Conservation (phyloP, 2,329 filamentous ascomycete genomes). For the Ambrosiella beaveri region DNA sequence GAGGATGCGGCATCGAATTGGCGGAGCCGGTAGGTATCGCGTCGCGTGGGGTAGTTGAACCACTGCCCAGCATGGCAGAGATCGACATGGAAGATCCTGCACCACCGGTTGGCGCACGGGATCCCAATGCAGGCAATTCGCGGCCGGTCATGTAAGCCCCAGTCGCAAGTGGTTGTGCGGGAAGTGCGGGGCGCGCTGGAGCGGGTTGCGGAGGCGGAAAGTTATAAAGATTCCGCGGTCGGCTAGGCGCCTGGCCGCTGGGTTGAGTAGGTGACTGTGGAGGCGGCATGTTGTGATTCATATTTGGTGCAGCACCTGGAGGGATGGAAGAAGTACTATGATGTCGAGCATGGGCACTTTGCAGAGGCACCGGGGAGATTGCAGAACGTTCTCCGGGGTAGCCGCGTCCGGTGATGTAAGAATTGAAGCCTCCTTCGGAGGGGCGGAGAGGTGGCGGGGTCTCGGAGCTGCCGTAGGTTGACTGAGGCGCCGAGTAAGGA, state of each 20-base stretch:
- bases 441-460: constrained; percentile 1
- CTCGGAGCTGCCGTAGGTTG: not conserved
- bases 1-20: constrained; percentile 14
- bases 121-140: constrained; percentile 33
- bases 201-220: constrained; percentile 11
- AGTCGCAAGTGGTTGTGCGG: constrained; percentile 25
- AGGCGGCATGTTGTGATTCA: constrained; percentile 30
- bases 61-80: constrained; percentile 36
- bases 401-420: constrained; percentile 6
- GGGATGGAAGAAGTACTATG: constrained; percentile 29
- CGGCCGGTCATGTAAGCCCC: constrained; percentile 32
- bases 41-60: constrained; percentile 23
- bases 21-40: constrained; percentile 20
- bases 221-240: not conserved
- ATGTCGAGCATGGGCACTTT: constrained; percentile 25
- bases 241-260: constrained; percentile 14
- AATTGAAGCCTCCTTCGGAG: constrained; percentile 1
- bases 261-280: constrained; percentile 27
- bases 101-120: constrained; percentile 28
- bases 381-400: constrained; percentile 12
- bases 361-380: constrained; percentile 16
- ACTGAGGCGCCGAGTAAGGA: not conserved
- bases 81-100: constrained; percentile 40
- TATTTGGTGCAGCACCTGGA: constrained; percentile 18
- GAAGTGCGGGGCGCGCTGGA: constrained; percentile 20